phyloP scores from a whole-genome alignment of 192 early-diverging fungal genomes.

The Gonapodya prolifera region DNA sequence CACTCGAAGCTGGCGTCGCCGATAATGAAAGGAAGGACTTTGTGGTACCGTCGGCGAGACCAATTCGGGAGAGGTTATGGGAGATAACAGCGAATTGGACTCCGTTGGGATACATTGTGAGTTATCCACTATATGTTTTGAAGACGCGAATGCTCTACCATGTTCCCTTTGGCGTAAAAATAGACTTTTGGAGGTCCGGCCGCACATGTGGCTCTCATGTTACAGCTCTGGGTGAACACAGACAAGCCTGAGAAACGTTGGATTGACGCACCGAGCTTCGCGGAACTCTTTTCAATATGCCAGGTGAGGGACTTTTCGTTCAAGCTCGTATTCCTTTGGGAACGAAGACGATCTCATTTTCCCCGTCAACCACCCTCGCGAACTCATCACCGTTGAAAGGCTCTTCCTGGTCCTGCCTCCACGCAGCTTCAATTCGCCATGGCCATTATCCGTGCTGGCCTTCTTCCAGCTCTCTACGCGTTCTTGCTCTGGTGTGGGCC shows the following conservation, averaged over 20 bases:
- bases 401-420: conserved; percentile 44
- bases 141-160: conserved; percentile 12
- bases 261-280: conserved; percentile 38
- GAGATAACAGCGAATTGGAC: neutral
- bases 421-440: conserved; percentile 40
- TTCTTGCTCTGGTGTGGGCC: conserved; percentile 43
- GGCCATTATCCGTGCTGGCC: conserved; percentile 31
- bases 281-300: conserved; percentile 50
- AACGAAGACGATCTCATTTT: no score
- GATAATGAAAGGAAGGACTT: neutral
- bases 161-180: conserved; percentile 37
- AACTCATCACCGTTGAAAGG: no score
- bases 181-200: conserved; percentile 50
- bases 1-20: neutral
- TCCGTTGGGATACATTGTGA: neutral
- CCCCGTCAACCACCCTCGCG: no score
- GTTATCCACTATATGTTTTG: neutral
- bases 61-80: no score
- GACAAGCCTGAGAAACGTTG: conserved; percentile 35
- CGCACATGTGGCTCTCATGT: conserved; percentile 45
- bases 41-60: neutral
- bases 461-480: conserved; percentile 26
- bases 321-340: no score
- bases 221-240: conserved; percentile 38
- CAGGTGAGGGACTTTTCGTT: no score